Evolutionary conservation across 2,329 filamentous ascomycete genomes (phyloP), one percentile per base, ranked within the genome.

Genomic region (Chaetomium sp.): DNA sequence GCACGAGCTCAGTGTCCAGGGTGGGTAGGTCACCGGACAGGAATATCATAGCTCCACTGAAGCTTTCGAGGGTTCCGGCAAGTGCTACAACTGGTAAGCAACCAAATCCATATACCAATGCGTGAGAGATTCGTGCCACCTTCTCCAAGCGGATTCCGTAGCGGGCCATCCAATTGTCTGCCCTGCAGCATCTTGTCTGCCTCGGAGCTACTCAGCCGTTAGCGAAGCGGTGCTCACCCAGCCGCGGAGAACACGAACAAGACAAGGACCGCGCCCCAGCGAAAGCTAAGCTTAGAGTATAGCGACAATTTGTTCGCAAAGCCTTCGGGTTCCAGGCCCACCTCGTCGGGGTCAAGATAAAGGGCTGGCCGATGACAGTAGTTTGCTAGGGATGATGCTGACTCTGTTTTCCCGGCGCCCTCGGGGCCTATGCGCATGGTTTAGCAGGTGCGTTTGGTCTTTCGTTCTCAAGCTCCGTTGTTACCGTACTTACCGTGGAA

Each of bases 1-100:
- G 38, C 5, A 8, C 16, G 6, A 62, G 51, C 9, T 53, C 38
- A n/a, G 3, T 9, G n/a, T 62, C 38, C 27, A 49, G 8, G 10
- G 12, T 3, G 6, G 13, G 4, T 2, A 56, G n/a, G 3, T 8
- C 10, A 16, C 19, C 4, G 2, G 60, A 38, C 4, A 50, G 2
- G 16, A 62, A 38, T 19, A 62, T 51, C n/a, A 62, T 57, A 38
- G 21, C 59, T 23, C 59, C 51, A 4, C 19, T 10, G n/a, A 62
- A 62, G 7, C 16, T 21, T 12, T 13, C 10, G 9, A 57, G 42
- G 1, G 8, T 38, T 10, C 49, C 1, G 4, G 9, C 10, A 13
- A 62, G 60, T 9, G 29, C 60, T 62, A 12, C 10, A 8, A 33
- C 23, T 1, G 2, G 38, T 61, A 1, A 61, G 51, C 51, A 25